These are phyloP conservation scores for Lyophyllum shimeji DNA, from an alignment of 768 basidiomycete species.

Conservation along the genomic window DNA sequence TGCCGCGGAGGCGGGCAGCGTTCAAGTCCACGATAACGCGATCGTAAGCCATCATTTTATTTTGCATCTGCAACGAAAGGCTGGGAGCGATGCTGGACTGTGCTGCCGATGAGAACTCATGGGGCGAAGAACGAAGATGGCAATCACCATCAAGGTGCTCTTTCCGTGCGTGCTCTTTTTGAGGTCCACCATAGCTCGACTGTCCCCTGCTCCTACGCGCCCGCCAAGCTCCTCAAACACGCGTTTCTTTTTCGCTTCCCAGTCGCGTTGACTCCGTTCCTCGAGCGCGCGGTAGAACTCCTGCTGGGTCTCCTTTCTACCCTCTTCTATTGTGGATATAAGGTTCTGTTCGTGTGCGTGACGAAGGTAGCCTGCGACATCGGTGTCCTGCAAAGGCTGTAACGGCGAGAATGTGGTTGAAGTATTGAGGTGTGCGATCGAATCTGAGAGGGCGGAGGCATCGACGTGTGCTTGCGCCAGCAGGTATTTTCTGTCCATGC, in stretches of 20 bases:
- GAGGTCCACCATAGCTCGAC: slow-evolving; percentile 53
- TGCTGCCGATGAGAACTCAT: background rate
- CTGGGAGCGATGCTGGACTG: slow-evolving; percentile 47
- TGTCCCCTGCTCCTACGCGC: slow-evolving; percentile 55
- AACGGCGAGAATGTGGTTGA: slow-evolving; percentile 82
- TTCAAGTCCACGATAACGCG: slow-evolving; percentile 79
- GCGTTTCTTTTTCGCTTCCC: slow-evolving; percentile 88
- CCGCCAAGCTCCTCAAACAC: slow-evolving; percentile 90
- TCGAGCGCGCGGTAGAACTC: slow-evolving; percentile 83
- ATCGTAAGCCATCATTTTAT: slow-evolving; percentile 96
- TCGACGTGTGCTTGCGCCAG: slow-evolving; percentile 94
- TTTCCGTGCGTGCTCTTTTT: slow-evolving; percentile 64
- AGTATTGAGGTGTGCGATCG: slow-evolving; percentile 82
- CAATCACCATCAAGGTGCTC: slow-evolving; percentile 51
- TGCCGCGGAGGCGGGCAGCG: slow-evolving; percentile 64
- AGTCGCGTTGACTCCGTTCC: slow-evolving; percentile 72
- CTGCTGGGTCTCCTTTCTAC: slow-evolving; percentile 78
- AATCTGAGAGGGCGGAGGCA: slow-evolving; percentile 79
- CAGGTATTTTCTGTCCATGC: slow-evolving; percentile 70
- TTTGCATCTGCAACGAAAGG: slow-evolving; percentile 78
- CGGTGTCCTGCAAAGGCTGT: slow-evolving; percentile 92
- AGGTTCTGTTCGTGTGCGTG: slow-evolving; percentile 94
- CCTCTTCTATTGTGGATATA: slow-evolving; percentile 92
- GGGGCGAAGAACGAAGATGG: background rate
- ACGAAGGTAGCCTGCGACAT: slow-evolving; percentile 91